A percentile compares a stretch with the other conserved stretches of the same genome.
Conservation (phyloP, 2,329 filamentous ascomycete species). For the Ophiostoma triangulosporum region DNA sequence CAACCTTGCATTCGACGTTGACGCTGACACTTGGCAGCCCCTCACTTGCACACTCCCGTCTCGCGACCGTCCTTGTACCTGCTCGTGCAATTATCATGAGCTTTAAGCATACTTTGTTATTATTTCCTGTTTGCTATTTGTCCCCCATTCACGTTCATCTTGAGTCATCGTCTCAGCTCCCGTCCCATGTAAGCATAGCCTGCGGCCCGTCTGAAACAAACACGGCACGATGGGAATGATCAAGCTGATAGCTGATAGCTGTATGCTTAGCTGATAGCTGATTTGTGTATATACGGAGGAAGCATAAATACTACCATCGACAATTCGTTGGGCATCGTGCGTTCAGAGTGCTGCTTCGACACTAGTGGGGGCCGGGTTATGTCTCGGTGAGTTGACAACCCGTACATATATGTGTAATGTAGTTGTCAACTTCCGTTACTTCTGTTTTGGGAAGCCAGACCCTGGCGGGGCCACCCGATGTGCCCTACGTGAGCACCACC, state of each 20-base stretch:
- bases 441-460: not conserved
- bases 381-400: not conserved
- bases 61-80: not conserved
- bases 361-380: not conserved
- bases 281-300: no score
- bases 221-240: no score
- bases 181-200: no score
- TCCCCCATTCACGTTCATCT: no score
- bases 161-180: no score
- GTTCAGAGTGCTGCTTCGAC: not conserved
- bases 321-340: not conserved
- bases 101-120: not conserved
- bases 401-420: not conserved
- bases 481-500: constrained; percentile 3
- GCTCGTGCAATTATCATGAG: not conserved
- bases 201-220: no score
- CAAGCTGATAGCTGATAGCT: no score
- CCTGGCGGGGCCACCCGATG: not conserved
- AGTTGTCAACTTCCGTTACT: not conserved
- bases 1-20: not conserved
- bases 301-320: no score
- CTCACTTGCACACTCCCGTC: not conserved
- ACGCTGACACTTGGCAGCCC: not conserved
- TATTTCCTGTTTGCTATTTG: not conserved
- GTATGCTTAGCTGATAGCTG: no score